Base-by-base conservation (phyloP, 257 asterid species). In the Fraxinus anomala region DNA sequence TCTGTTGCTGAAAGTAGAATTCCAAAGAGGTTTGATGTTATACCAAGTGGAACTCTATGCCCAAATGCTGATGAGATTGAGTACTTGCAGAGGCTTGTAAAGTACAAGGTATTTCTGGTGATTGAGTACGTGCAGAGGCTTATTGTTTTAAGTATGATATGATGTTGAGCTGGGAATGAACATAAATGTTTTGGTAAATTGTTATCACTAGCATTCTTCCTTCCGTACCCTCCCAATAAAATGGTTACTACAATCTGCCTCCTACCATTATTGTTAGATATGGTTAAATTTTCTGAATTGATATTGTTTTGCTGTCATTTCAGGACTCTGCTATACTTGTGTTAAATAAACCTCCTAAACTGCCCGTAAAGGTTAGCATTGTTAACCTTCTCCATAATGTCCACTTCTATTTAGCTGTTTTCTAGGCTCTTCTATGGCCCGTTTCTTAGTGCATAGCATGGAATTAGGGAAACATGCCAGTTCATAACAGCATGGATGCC, bases 401-500 rank as follows among this genome's bases (percentile, higher is more conserved):
- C 73, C 65, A 34, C 28, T 23, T 63, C 47, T 70, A 36, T 76
- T 72, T 39, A n/a, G 33, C 69, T 77, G 69, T 24, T 65, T 40
- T 81, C 51, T 39, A 37, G 14, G 40, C 72, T 76, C 47, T 51
- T 40, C 47, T 10, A 59, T 72, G 17, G 42, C 21, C 36, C 17
- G 69, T 77, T 67, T 73, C 74, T 79, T 83, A 78, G 83, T 63
- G 67, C 23, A 19, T 71, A 6, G 36, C 70, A 66, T 63, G 76
- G 73, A 34, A 42, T 78, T 74, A 95, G 99, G 97, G 99, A 47
- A 82, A 79, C 71, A 81, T 91, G 78, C 80, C 97, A 5, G 89
- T 95, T 92, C 97, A 93, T 82, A 95, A 95, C 87, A 90, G 98
- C 91, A 90, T 95, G 97, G 99, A 95, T 80, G 97, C 97, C 73